These are phyloP conservation scores for Mycena rebaudengoi DNA, from an alignment of 768 basidiomycete species.

Conservation along the genomic window DNA sequence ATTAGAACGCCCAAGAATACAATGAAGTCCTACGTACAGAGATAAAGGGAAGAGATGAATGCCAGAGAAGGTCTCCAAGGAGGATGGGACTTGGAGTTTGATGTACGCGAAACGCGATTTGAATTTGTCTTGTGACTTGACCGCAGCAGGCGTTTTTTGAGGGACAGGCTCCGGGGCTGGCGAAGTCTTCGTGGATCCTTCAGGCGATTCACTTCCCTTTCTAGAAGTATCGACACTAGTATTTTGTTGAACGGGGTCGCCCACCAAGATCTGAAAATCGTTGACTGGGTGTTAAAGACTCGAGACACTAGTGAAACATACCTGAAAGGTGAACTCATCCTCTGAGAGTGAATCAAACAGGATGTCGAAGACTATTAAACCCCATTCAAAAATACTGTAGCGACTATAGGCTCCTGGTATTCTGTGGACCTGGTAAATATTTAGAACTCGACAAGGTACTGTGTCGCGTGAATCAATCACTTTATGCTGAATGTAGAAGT, in stretches of 20 bases:
- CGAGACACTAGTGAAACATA: slow-evolving; percentile 34
- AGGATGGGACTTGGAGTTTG: background rate
- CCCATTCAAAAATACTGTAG: slow-evolving; percentile 92
- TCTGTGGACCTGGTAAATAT: too few species aligned
- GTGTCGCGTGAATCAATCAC: too few species aligned
- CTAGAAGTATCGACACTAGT: background rate
- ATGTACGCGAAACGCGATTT: background rate
- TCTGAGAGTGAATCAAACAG: slow-evolving; percentile 74
- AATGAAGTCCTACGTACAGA: slow-evolving; percentile 56
- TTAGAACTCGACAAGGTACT: too few species aligned
- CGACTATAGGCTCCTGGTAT: slow-evolving; percentile 88
- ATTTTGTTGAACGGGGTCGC: slow-evolving; percentile 4
- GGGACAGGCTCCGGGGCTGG: background rate
- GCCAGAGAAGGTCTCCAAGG: slow-evolving; percentile 29
- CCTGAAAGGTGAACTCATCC: slow-evolving; percentile 69
- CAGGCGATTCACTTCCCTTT: background rate
- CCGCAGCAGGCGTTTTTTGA: background rate
- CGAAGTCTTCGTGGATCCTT: background rate
- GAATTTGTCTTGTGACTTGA: background rate
- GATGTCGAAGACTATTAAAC: slow-evolving; percentile 77
- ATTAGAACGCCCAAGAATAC: slow-evolving; percentile 1
- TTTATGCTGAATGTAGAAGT: slow-evolving; percentile 89
- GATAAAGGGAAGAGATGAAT: slow-evolving; percentile 56
- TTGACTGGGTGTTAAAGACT: too few species aligned
- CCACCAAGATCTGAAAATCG: slow-evolving; percentile 38